Conservation (phyloP, 2,329 filamentous ascomycete genomes). For the Passalora sequoiae region DNA sequence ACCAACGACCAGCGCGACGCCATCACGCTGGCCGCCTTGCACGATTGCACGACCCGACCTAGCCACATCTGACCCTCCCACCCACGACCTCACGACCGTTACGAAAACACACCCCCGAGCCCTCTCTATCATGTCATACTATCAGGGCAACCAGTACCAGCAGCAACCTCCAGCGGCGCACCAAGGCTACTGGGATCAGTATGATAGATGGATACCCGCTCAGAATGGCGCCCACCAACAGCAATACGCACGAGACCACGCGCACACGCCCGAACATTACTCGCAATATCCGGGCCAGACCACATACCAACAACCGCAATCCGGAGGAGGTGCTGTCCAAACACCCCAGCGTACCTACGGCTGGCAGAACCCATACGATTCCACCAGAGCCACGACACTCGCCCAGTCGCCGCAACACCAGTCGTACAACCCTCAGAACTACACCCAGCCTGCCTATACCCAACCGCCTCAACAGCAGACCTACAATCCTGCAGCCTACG, state of each 20-base stretch:
- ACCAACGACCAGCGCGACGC: constrained; percentile 4
- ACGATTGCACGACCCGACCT: constrained; percentile 13
- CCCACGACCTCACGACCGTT: not conserved
- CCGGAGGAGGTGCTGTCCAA: constrained; percentile 29
- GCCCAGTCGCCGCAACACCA: constrained; percentile 46
- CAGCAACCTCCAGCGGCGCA: constrained; percentile 17
- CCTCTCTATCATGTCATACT: constrained; percentile 48
- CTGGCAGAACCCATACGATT: constrained; percentile 20
- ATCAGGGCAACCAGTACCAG: constrained; percentile 48
- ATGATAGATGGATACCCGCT: constrained; percentile 20
- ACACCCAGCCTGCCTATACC: constrained; percentile 34
- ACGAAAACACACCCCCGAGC: too few species aligned
- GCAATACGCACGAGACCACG: constrained; percentile 18
- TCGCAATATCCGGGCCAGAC: constrained; percentile 25
- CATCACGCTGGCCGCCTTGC: constrained; percentile 16
- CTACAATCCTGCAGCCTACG: constrained; percentile 45
- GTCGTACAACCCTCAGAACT: constrained; percentile 68
- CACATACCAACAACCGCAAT: constrained; percentile 22
- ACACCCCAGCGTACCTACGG: constrained; percentile 21
- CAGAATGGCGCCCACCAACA: constrained; percentile 25
- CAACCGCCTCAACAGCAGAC: constrained; percentile 37
- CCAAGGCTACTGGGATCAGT: constrained; percentile 23
- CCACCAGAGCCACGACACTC: constrained; percentile 19
- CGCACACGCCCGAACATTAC: constrained; percentile 8
- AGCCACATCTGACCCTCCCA: constrained; percentile 3